phyloP scores from a whole-genome alignment of 2,329 filamentous ascomycete genomes.

The Delphinella strobiligena region DNA sequence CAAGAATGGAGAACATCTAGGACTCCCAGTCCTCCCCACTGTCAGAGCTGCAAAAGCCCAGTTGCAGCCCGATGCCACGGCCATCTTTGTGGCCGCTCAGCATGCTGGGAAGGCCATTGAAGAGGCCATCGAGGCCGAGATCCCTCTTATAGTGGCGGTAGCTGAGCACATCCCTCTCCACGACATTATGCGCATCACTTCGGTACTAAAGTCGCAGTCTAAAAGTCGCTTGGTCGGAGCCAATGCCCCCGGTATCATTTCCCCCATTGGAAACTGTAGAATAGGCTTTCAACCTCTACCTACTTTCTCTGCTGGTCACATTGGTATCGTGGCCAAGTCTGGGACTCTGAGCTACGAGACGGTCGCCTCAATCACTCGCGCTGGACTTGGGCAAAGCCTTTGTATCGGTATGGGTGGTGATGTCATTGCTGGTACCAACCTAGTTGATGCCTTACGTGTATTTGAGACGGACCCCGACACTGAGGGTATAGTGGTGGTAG shows the following conservation, averaged over 20 bases:
- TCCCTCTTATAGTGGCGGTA: conserved; percentile 65
- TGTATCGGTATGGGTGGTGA: conserved; percentile 72
- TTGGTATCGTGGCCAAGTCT: conserved; percentile 70
- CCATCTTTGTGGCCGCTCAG: conserved; percentile 68
- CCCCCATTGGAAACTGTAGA: conserved; percentile 55
- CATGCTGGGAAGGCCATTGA: conserved; percentile 62
- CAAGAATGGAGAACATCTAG: conserved; percentile 58
- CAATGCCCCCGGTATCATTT: conserved; percentile 74
- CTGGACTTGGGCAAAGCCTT: conserved; percentile 65
- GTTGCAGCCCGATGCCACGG: conserved; percentile 64
- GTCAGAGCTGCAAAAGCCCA: conserved; percentile 57
- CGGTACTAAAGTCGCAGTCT: conserved; percentile 58
- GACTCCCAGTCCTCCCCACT: conserved; percentile 57
- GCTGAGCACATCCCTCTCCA: conserved; percentile 71
- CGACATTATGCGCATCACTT: conserved; percentile 62
- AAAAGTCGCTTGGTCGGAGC: conserved; percentile 64
- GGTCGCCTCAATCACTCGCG: conserved; percentile 59
- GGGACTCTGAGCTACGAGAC: conserved; percentile 73
- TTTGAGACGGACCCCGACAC: conserved; percentile 57
- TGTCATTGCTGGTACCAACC: conserved; percentile 59
- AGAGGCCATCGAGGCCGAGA: conserved; percentile 68
- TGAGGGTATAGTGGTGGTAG: conserved; percentile 58
- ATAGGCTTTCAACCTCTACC: conserved; percentile 68
- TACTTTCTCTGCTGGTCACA: conserved; percentile 55
- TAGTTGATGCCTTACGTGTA: conserved; percentile 57